Evolutionary conservation across 495 filamentous ascomycete genomes (phyloP).

Genomic region (Penicillium steckii): DNA sequence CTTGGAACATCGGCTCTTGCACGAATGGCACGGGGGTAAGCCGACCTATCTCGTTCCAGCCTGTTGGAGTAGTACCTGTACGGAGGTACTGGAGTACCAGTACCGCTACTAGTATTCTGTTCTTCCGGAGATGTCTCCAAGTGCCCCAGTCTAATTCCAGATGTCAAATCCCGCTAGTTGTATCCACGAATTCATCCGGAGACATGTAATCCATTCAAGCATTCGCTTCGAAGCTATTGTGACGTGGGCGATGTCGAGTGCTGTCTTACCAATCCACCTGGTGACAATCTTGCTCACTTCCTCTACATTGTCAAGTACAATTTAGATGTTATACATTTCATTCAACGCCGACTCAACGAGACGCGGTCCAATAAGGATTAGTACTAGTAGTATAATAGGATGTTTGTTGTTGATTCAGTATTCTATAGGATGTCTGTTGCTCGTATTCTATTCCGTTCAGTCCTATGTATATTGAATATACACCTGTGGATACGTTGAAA

Average conservation of each 20-base stretch:
- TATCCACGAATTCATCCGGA: slow-evolving; percentile 26
- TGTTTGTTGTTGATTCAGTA: too few relatives aligned
- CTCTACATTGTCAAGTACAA: slow-evolving; percentile 19
- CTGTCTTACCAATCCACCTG: slow-evolving; percentile 12
- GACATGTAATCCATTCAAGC: slow-evolving; percentile 15
- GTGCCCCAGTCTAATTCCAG: background rate
- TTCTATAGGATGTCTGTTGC: too few relatives aligned
- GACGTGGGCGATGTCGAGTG: slow-evolving; percentile 23
- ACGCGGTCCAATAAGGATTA: background rate
- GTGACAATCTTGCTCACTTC: slow-evolving; percentile 7
- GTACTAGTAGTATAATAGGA: too few relatives aligned
- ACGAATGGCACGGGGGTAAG: slow-evolving; percentile 25
- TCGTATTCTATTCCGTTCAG: background rate
- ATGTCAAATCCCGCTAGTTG: slow-evolving; percentile 7
- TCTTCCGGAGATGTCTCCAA: background rate
- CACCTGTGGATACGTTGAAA: too few relatives aligned
- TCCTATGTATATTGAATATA: too few relatives aligned
- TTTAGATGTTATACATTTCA: slow-evolving; percentile 14
- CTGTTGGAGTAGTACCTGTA: too few relatives aligned
- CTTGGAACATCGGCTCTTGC: slow-evolving; percentile 27
- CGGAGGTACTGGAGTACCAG: too few relatives aligned
- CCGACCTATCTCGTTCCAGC: background rate
- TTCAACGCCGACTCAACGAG: slow-evolving; percentile 12
- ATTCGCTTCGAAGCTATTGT: slow-evolving; percentile 23
- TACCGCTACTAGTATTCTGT: background rate